Percentiles rank a stretch among this genome's conserved stretches.
Evolutionary conservation across 1,284 basidiomycete species (phyloP).

Genomic region (Ustilago trichophora): DNA sequence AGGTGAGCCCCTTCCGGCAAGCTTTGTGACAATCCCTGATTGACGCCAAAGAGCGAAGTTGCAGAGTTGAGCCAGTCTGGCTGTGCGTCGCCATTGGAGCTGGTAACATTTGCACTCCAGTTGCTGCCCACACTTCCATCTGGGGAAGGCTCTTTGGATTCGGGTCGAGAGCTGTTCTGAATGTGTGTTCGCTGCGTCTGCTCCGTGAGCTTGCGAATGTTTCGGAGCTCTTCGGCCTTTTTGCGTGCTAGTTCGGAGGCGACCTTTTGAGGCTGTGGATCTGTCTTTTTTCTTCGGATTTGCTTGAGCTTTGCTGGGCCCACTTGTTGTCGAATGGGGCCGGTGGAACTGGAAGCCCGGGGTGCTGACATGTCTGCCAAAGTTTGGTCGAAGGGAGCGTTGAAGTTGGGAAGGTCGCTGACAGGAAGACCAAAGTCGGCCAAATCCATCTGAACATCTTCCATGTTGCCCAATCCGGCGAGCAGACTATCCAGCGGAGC

Average conservation of each 20-base stretch:
- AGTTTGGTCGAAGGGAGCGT: slow-evolving; percentile 37
- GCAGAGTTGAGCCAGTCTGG: slow-evolving; percentile 31
- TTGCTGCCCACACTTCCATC: slow-evolving; percentile 22
- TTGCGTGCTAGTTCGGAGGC: slow-evolving; percentile 39
- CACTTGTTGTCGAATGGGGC: slow-evolving; percentile 9
- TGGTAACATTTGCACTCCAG: slow-evolving; percentile 5
- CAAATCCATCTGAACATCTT: slow-evolving; percentile 47
- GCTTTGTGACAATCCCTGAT: slow-evolving; percentile 12
- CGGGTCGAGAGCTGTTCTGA: slow-evolving; percentile 23
- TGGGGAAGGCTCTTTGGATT: slow-evolving; percentile 29
- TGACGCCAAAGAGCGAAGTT: slow-evolving; percentile 12
- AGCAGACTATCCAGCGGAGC: slow-evolving; percentile 49
- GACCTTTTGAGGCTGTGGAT: slow-evolving; percentile 33
- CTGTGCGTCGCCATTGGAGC: slow-evolving; percentile 8
- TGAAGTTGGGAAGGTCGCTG: slow-evolving; percentile 35
- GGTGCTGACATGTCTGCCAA: slow-evolving; percentile 13
- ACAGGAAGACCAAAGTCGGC: slow-evolving; percentile 32
- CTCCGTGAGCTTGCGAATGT: slow-evolving; percentile 36
- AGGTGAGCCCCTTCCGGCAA: slow-evolving; percentile 37
- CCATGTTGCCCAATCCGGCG: slow-evolving; percentile 42
- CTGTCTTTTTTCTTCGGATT: slow-evolving; percentile 40
- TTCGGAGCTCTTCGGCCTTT: slow-evolving; percentile 43
- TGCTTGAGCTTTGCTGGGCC: slow-evolving; percentile 34
- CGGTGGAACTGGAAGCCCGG: neutral
- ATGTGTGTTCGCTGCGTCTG: slow-evolving; percentile 47